A percentile compares a stretch with the other conserved stretches of the same genome.
Evolutionary conservation across 169 alveolate species (phyloP).

Genomic region (Plasmodium gonderi): DNA sequence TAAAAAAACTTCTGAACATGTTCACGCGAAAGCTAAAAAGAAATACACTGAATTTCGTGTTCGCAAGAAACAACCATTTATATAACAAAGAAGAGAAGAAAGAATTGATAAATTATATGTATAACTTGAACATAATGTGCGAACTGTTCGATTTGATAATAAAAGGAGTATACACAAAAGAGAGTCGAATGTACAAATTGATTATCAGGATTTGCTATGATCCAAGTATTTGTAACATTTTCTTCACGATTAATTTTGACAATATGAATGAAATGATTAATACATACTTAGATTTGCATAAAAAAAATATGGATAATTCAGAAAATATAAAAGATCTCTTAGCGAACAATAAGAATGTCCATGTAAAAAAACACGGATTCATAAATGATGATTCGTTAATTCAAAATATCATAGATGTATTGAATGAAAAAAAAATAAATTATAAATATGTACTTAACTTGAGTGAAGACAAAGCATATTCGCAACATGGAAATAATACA

Average conservation of each 20-base stretch:
- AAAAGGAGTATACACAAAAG: conserved; percentile 41
- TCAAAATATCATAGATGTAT: conserved; percentile 63
- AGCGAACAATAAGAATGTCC: neutral
- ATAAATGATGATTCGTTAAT: conserved; percentile 72
- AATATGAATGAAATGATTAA: neutral
- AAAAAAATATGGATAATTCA: conserved; percentile 4
- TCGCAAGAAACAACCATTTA: neutral
- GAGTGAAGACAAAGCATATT: neutral
- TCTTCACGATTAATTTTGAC: conserved; percentile 11
- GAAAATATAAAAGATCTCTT: conserved; percentile 4
- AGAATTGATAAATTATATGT: conserved; percentile 18
- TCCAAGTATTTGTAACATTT: conserved; percentile 10
- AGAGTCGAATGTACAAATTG: neutral
- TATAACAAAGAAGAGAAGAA: conserved; percentile 19
- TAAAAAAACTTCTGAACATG: neutral
- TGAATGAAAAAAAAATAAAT: conserved; percentile 12
- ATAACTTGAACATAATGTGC: conserved; percentile 20
- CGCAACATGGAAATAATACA: neutral
- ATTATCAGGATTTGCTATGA: conserved; percentile 28
- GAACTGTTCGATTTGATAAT: conserved; percentile 51
- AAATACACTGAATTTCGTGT: neutral
- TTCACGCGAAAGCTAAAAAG: neutral
- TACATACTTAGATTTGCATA: conserved; percentile 2
- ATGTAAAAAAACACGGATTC: neutral
- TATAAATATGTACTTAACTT: conserved; percentile 35